Evolutionary conservation across 2,329 filamentous ascomycete genomes (phyloP).

Genomic region (Aspergillus piperis): DNA sequence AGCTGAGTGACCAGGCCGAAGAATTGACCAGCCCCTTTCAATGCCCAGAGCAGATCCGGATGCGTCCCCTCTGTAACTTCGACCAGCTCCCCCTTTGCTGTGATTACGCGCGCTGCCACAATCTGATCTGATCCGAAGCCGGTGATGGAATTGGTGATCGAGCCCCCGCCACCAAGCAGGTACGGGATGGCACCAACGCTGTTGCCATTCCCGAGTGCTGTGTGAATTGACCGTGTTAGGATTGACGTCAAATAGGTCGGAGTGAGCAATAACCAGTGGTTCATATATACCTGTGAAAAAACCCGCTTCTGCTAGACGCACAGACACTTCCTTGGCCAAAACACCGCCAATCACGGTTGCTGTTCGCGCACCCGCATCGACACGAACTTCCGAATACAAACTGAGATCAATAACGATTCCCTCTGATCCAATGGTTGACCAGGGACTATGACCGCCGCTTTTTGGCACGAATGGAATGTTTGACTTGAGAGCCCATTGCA

Average conservation of each 20-base stretch:
- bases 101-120: not conserved
- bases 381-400: not conserved
- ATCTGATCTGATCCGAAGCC: slow-evolving; percentile 4
- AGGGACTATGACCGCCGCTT: not conserved
- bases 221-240: not conserved
- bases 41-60: not conserved
- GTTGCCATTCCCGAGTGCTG: slow-evolving; percentile 5
- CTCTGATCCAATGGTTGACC: not conserved
- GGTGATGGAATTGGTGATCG: slow-evolving; percentile 6
- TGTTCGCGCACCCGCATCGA: not conserved
- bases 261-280: too few species aligned
- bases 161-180: not conserved
- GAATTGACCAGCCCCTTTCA: slow-evolving; percentile 1
- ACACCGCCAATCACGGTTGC: not conserved
- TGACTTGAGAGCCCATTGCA: not conserved
- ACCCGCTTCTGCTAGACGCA: slow-evolving; percentile 1
- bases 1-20: slow-evolving; percentile 1
- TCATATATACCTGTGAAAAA: not conserved
- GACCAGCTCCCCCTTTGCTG: not conserved
- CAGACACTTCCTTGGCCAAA: not conserved
- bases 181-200: slow-evolving; percentile 1
- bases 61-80: not conserved
- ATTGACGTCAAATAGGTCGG: not conserved
- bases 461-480: not conserved
- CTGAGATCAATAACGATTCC: slow-evolving; percentile 4